Conservation (phyloP, 768 basidiomycete genomes). For the Russula ochroleuca region DNA sequence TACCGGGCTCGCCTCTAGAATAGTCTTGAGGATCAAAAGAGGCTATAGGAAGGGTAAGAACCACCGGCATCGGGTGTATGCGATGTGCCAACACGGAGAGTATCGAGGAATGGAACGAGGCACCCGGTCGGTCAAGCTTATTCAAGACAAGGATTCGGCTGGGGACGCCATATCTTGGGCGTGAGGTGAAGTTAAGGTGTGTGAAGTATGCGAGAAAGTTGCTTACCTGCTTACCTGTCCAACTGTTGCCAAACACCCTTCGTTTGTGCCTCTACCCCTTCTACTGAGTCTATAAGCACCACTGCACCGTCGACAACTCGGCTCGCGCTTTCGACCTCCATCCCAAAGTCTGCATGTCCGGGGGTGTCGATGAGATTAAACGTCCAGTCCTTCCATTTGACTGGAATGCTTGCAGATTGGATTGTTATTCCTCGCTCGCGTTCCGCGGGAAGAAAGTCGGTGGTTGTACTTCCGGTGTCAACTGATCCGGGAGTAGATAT, state of each 20-base stretch:
- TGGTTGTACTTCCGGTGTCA: conserved; percentile 86
- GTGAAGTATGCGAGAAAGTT: conserved; percentile 20
- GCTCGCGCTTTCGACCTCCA: conserved; percentile 93
- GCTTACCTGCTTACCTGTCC: conserved; percentile 58
- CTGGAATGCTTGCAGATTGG: conserved; percentile 87
- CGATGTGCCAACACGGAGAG: conserved; percentile 69
- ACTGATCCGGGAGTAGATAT: conserved; percentile 73
- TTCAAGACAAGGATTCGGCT: conserved; percentile 80
- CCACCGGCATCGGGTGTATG: conserved; percentile 69
- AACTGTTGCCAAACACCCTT: conserved; percentile 85
- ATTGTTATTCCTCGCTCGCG: conserved; percentile 89
- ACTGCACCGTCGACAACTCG: conserved; percentile 87
- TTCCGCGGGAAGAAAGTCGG: conserved; percentile 86
- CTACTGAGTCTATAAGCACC: conserved; percentile 83
- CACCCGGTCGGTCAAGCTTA: conserved; percentile 84
- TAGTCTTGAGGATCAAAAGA: conserved; percentile 70
- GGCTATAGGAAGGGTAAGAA: conserved; percentile 68
- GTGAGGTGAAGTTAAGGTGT: conserved; percentile 12
- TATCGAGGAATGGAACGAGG: conserved; percentile 68
- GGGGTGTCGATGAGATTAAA: conserved; percentile 90
- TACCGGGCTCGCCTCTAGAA: conserved; percentile 68
- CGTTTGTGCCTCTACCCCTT: conserved; percentile 88
- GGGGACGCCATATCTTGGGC: conserved; percentile 66
- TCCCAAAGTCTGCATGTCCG: conserved; percentile 93
- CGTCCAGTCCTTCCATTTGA: conserved; percentile 78